Evolutionary conservation across 2,329 filamentous ascomycete genomes (phyloP).

Genomic region (Aspergillus alliaceus): DNA sequence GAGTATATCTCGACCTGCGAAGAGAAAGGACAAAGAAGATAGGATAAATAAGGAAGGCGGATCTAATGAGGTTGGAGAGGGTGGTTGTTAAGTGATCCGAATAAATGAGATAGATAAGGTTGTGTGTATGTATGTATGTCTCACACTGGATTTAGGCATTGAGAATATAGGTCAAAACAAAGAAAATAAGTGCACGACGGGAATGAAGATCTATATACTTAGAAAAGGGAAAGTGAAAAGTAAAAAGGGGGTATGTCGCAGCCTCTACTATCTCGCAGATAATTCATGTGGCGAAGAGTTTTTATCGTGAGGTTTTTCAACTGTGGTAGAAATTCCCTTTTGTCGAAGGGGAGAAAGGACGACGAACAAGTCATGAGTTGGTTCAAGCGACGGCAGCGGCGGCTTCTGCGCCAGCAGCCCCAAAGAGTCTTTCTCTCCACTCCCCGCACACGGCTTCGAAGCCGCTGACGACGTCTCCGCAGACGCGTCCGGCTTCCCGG

Average conservation of each 20-base stretch:
- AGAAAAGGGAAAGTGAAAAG: not conserved
- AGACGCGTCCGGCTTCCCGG: conserved; percentile 80
- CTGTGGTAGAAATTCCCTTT: not conserved
- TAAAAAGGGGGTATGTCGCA: not conserved
- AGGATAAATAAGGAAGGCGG: not conserved
- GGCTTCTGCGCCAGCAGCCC: conserved; percentile 30
- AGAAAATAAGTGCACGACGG: not conserved
- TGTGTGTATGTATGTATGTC: not conserved
- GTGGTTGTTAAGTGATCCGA: not conserved
- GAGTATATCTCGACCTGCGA: conserved; percentile 1
- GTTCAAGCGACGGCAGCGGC: conserved; percentile 34
- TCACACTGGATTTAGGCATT: not conserved
- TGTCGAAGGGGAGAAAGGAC: not conserved
- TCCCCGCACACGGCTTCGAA: conserved; percentile 88
- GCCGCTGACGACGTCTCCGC: conserved; percentile 82
- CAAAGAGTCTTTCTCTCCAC: conserved; percentile 75
- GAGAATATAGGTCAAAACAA: not conserved
- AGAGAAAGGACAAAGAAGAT: not conserved
- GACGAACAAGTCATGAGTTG: not conserved
- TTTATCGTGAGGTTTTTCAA: not conserved
- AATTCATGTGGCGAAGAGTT: not conserved
- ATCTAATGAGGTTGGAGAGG: not conserved
- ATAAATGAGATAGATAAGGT: not conserved
- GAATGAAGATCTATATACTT: not conserved
- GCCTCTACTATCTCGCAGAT: not conserved